Percentiles rank a stretch among this genome's conserved stretches.
Conservation (phyloP, 2,329 filamentous ascomycete genomes). For the Decorospora gaudefroyi region DNA sequence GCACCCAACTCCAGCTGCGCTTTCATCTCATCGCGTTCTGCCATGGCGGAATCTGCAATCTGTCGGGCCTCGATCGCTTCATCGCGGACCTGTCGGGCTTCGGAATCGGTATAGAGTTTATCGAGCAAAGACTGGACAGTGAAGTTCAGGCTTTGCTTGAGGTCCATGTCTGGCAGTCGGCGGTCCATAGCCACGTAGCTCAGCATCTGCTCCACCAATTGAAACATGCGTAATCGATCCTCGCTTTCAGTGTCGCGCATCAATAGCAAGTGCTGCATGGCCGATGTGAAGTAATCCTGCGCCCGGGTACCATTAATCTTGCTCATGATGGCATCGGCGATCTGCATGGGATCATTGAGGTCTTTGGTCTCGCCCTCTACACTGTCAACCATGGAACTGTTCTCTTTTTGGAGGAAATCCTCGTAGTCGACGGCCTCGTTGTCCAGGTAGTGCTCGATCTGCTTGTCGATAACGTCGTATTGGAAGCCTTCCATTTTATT, state of each 20-base stretch:
- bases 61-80: slow-evolving; percentile 88
- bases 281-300: slow-evolving; percentile 94
- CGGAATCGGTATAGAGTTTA: slow-evolving; percentile 94
- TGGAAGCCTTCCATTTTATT: slow-evolving; percentile 98
- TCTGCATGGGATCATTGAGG: slow-evolving; percentile 88
- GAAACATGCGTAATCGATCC: slow-evolving; percentile 92
- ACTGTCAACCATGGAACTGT: slow-evolving; percentile 85
- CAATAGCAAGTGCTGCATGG: slow-evolving; percentile 90
- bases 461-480: slow-evolving; percentile 97
- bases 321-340: slow-evolving; percentile 88
- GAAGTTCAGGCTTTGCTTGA: slow-evolving; percentile 97
- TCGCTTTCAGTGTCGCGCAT: slow-evolving; percentile 91
- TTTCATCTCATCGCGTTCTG: slow-evolving; percentile 93
- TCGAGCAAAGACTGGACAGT: slow-evolving; percentile 94
- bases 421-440: slow-evolving; percentile 99
- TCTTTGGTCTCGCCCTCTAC: slow-evolving; percentile 87
- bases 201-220: slow-evolving; percentile 97
- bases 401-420: slow-evolving; percentile 90
- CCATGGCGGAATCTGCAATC: slow-evolving; percentile 92
- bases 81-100: slow-evolving; percentile 88
- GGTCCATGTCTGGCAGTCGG: slow-evolving; percentile 90
- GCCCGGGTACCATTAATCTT: slow-evolving; percentile 82
- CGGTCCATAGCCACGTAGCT: slow-evolving; percentile 99
- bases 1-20: slow-evolving; percentile 87
- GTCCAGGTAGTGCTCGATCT: slow-evolving; percentile 88